Evolutionary conservation across 2,329 filamentous ascomycete species (phyloP), one percentile per base, ranked within the genome.

Genomic region (Talaromyces sp.): DNA sequence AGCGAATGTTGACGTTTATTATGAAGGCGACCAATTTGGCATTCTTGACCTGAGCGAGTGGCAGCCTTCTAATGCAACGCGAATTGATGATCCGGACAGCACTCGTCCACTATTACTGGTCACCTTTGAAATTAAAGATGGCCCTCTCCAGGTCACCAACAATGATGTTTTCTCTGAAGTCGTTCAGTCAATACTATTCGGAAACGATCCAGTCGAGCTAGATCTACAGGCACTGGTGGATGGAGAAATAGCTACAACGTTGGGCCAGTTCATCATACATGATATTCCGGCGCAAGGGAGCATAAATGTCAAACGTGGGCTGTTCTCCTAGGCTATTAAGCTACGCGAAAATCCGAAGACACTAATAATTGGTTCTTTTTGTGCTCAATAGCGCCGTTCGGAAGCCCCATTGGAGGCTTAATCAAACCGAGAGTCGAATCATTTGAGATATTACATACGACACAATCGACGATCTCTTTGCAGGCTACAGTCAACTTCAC

Each of bases 291-390:
- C 72, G 43, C 82, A 91, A 78, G 92, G 94, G 66, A 84, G 87
- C 68, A 86, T 99, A 69, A 89, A 89, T 75, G 84, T 97, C 78
- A 95, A 96, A 84, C 89, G 91, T 96, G 87, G 85, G 92, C 90
- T 67, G 61, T 64, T 62, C n/a, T 59, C 39, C 57, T 63, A 64
- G 61, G 64, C 63, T 60, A 62, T 61, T 43, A 21, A 45, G 48
- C 15, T 22, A 33, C 22, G 21, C 45, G 6, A 37, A 28, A 19
- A 58, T 50, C 37, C 35, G 21, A 22, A 50, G 43, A 53, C 22
- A 43, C 54, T 57, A 46, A 57, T 57, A 15, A 19, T 43, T 37
- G 21, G 22, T 35, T 58, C 11, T 22, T 35, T 57, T 60, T 22
- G 19, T 39, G 48, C 48, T 52, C 33, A 13, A 57, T 72, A 89